A percentile compares a stretch with the other conserved stretches of the same genome.
Evolutionary conservation across 306 rosid species (phyloP).

Genomic region (Rosa rugosa): DNA sequence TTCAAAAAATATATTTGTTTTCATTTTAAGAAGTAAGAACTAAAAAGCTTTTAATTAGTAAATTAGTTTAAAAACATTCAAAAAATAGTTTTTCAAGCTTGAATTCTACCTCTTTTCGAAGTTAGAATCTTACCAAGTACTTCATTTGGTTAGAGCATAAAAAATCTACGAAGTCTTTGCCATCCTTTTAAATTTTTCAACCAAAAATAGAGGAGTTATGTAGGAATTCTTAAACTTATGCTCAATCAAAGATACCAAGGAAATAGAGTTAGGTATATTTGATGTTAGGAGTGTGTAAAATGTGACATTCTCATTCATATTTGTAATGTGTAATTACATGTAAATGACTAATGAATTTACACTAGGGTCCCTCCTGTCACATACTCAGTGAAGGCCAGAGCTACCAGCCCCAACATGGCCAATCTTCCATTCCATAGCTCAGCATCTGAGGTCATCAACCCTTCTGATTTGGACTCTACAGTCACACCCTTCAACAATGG

Average conservation of each 20-base stretch:
- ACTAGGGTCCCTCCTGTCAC: conserved; percentile 43
- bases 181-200: neutral
- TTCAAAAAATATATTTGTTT: too few species aligned
- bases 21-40: too few species aligned
- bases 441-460: conserved; percentile 54
- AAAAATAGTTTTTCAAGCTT: neutral
- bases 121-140: neutral
- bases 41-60: too few species aligned
- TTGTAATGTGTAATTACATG: neutral
- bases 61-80: too few species aligned
- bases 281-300: neutral
- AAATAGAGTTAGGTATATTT: neutral
- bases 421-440: conserved; percentile 74
- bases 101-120: neutral
- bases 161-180: neutral
- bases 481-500: conserved; percentile 59
- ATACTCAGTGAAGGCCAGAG: conserved; percentile 59
- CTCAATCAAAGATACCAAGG: neutral
- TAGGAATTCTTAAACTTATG: neutral
- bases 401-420: conserved; percentile 70
- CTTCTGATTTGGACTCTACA: conserved; percentile 56
- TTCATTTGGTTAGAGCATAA: neutral
- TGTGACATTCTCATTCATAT: neutral
- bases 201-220: neutral
- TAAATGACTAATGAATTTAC: neutral